phyloP scores from a whole-genome alignment of 352 stramenopile species.

The Globisporangium nodosum region DNA sequence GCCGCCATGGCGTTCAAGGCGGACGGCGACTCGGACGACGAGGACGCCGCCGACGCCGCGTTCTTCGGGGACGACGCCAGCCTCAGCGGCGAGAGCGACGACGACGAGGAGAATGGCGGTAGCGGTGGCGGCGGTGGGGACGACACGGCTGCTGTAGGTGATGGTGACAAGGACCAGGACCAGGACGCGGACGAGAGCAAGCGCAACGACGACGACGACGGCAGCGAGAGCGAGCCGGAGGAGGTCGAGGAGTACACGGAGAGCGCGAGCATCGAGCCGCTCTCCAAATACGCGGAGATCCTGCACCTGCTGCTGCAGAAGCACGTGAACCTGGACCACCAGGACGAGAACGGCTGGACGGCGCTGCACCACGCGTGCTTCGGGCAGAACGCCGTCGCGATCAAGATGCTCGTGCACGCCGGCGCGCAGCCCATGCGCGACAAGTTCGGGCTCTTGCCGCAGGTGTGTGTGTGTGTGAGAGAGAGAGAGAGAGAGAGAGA shows the following conservation, averaged over 20 bases:
- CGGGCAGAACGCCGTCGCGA: slow-evolving; percentile 62
- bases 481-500: not conserved
- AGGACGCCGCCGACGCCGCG: slow-evolving; percentile 17
- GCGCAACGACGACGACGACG: slow-evolving; percentile 7
- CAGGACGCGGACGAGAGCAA: too few species aligned
- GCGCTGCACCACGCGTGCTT: slow-evolving; percentile 78
- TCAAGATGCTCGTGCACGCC: slow-evolving; percentile 71
- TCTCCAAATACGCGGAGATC: slow-evolving; percentile 70
- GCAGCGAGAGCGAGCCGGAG: slow-evolving; percentile 15
- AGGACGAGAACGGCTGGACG: slow-evolving; percentile 82
- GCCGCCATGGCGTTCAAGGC: slow-evolving; percentile 45
- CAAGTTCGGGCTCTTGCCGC: slow-evolving; percentile 63
- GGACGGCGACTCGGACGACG: slow-evolving; percentile 36
- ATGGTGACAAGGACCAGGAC: too few species aligned
- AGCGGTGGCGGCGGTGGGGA: slow-evolving; percentile 1
- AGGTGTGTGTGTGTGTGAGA: slow-evolving; percentile 22
- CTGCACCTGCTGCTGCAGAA: slow-evolving; percentile 65
- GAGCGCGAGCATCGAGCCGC: slow-evolving; percentile 40
- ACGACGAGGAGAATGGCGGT: slow-evolving; percentile 13
- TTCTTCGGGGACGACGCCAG: slow-evolving; percentile 20
- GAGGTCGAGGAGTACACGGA: slow-evolving; percentile 53
- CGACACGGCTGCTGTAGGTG: too few species aligned
- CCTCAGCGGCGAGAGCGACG: slow-evolving; percentile 18
- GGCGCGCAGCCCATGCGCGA: slow-evolving; percentile 66
- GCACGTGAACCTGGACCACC: slow-evolving; percentile 73